These are phyloP conservation scores for Malassezia vespertilionis DNA, from an alignment of 1,284 basidiomycete species.

Conservation along the genomic window DNA sequence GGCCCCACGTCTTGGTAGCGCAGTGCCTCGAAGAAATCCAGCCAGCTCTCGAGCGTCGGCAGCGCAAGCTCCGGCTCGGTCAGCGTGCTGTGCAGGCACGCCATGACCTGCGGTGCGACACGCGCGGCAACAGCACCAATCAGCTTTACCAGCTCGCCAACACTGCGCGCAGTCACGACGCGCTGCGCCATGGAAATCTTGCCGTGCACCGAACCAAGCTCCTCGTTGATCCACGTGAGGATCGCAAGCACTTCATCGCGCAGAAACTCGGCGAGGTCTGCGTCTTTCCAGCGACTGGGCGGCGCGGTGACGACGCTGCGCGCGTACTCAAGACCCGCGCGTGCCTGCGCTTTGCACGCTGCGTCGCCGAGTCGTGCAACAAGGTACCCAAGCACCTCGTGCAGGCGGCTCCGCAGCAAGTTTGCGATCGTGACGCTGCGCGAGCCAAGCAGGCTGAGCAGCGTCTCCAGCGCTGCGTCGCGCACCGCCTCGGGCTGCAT, in stretches of 20 bases:
- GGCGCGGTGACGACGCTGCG: slow-evolving; percentile 1
- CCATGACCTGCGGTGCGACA: slow-evolving; percentile 59
- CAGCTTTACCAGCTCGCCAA: slow-evolving; percentile 62
- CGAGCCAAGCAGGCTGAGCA: slow-evolving; percentile 25
- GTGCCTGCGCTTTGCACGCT: slow-evolving; percentile 22
- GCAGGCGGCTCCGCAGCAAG: slow-evolving; percentile 31
- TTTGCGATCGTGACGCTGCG: slow-evolving; percentile 24
- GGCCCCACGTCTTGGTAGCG: slow-evolving; percentile 65
- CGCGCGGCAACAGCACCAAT: slow-evolving; percentile 54
- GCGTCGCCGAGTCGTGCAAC: slow-evolving; percentile 35
- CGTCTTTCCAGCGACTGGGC: slow-evolving; percentile 17
- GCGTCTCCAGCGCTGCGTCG: slow-evolving; percentile 21
- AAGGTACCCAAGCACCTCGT: slow-evolving; percentile 41
- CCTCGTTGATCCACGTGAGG: slow-evolving; percentile 43
- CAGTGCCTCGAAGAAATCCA: slow-evolving; percentile 64
- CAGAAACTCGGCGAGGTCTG: slow-evolving; percentile 25
- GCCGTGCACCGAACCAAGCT: slow-evolving; percentile 37
- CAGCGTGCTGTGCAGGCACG: slow-evolving; percentile 83
- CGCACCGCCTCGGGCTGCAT: slow-evolving; percentile 21
- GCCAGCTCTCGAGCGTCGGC: slow-evolving; percentile 72
- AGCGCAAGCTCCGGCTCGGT: slow-evolving; percentile 62
- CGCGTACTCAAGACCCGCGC: slow-evolving; percentile 32
- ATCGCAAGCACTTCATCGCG: slow-evolving; percentile 38
- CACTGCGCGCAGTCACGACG: slow-evolving; percentile 53
- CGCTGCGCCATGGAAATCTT: slow-evolving; percentile 26